Percentiles rank a stretch among this genome's conserved stretches.
phyloP scores from a whole-genome alignment of 495 filamentous ascomycete genomes.

The Amorphotheca resinae region DNA sequence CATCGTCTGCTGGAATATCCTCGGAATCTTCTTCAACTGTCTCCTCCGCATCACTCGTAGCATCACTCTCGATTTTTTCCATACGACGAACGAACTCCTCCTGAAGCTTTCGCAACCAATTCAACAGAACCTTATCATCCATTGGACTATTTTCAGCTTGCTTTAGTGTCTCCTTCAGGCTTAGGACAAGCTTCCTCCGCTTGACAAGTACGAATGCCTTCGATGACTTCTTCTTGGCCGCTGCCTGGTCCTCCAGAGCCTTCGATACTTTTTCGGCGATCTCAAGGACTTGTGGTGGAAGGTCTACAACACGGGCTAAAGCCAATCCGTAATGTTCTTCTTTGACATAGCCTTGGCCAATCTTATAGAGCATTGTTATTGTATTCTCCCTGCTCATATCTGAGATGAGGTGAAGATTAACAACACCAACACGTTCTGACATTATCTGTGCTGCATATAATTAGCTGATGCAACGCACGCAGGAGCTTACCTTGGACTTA shows the following conservation, averaged over 20 bases:
- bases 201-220: constrained; percentile 41
- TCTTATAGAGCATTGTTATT: constrained; percentile 80
- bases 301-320: constrained; percentile 61
- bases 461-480: not conserved
- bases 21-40: not conserved
- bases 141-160: constrained; percentile 58
- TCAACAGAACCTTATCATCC: constrained; percentile 46
- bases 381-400: constrained; percentile 40
- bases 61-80: constrained; percentile 37
- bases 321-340: constrained; percentile 69
- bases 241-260: constrained; percentile 40
- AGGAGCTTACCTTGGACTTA: constrained; percentile 17
- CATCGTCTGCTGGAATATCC: no score
- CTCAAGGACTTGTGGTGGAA: constrained; percentile 54
- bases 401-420: constrained; percentile 71
- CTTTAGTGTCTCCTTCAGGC: constrained; percentile 59
- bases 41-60: constrained; percentile 8
- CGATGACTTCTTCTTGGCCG: constrained; percentile 42
- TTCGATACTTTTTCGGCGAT: constrained; percentile 53
- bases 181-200: constrained; percentile 60
- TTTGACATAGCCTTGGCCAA: constrained; percentile 54
- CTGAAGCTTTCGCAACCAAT: constrained; percentile 59
- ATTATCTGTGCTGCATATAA: constrained; percentile 55
- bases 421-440: constrained; percentile 56
- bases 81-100: constrained; percentile 65